Conservation (phyloP, 208 protist species). For the Plasmodiophora brassicae region DNA sequence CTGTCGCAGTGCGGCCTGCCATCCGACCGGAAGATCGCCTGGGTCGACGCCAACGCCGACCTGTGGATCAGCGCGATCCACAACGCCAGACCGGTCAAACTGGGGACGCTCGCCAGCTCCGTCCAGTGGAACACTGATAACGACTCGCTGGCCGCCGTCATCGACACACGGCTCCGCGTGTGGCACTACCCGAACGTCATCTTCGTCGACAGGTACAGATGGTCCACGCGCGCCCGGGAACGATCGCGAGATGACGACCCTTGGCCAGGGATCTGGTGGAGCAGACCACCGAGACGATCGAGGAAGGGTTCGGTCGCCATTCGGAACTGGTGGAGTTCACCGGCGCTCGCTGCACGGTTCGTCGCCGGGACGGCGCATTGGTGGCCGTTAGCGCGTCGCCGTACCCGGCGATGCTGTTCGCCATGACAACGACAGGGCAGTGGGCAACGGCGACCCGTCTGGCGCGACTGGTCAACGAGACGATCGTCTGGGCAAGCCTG, state of each 20-base stretch:
- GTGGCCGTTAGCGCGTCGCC: background rate
- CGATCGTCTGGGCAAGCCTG: conserved; percentile 34
- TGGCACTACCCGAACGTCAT: conserved; percentile 35
- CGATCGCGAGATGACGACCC: no score
- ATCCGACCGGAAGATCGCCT: conserved; percentile 17
- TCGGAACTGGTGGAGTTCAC: background rate
- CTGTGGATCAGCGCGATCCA: conserved; percentile 8
- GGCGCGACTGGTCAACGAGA: conserved; percentile 24
- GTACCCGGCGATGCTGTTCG: background rate
- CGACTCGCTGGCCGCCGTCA: background rate
- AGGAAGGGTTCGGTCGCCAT: background rate
- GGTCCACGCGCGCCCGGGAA: no score
- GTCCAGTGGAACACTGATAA: background rate
- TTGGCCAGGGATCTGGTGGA: no score
- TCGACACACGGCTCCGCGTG: background rate
- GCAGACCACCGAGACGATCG: background rate
- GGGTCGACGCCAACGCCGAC: background rate
- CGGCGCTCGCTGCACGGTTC: background rate
- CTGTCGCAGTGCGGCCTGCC: background rate
- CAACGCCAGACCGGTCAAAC: background rate
- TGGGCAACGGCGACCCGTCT: background rate
- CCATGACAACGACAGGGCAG: background rate
- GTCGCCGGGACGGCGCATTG: background rate
- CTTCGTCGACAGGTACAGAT: no score
- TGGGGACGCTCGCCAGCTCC: background rate